These are phyloP conservation scores for Arthrocladium fulminans DNA, from an alignment of 2,329 filamentous ascomycete genomes.

Conservation along the genomic window DNA sequence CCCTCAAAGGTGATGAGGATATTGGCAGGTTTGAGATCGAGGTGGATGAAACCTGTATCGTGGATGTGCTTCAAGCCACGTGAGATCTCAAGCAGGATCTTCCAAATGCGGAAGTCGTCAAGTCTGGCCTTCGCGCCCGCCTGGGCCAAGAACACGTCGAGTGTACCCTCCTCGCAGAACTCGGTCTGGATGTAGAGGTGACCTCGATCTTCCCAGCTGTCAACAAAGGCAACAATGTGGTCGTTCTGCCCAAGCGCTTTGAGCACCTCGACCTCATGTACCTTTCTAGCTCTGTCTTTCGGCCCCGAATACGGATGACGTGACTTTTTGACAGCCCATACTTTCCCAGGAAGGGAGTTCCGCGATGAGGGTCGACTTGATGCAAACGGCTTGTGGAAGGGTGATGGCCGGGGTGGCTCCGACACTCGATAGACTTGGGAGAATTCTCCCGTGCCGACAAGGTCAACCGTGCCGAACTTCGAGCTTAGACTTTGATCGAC, in stretches of 20 bases:
- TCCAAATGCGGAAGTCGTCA: conserved; percentile 98
- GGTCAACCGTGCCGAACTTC: conserved; percentile 72
- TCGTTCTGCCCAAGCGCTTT: conserved; percentile 69
- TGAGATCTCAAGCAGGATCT: conserved; percentile 80
- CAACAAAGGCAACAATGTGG: conserved; percentile 74
- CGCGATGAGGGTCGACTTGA: conserved; percentile 44
- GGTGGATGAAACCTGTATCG: conserved; percentile 68
- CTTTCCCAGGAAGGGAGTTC: conserved; percentile 47
- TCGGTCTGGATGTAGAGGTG: conserved; percentile 96
- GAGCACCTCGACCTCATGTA: conserved; percentile 74
- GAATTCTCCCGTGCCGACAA: conserved; percentile 82
- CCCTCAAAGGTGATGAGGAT: conserved; percentile 59
- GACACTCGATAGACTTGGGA: conserved; percentile 82
- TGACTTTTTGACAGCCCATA: conserved; percentile 92
- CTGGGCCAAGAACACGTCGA: conserved; percentile 75
- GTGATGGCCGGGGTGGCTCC: conserved; percentile 29
- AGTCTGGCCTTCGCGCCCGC: conserved; percentile 75
- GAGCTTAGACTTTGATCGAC: conserved; percentile 65
- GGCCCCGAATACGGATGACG: conserved; percentile 68
- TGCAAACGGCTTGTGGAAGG: conserved; percentile 36
- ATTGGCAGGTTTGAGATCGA: conserved; percentile 59
- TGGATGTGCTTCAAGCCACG: conserved; percentile 84
- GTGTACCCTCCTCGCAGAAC: conserved; percentile 86
- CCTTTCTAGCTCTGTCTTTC: conserved; percentile 71
- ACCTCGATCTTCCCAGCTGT: conserved; percentile 77